Evolutionary conservation across 1,284 basidiomycete species (phyloP).

Genomic region (Hortiboletus rubellus): DNA sequence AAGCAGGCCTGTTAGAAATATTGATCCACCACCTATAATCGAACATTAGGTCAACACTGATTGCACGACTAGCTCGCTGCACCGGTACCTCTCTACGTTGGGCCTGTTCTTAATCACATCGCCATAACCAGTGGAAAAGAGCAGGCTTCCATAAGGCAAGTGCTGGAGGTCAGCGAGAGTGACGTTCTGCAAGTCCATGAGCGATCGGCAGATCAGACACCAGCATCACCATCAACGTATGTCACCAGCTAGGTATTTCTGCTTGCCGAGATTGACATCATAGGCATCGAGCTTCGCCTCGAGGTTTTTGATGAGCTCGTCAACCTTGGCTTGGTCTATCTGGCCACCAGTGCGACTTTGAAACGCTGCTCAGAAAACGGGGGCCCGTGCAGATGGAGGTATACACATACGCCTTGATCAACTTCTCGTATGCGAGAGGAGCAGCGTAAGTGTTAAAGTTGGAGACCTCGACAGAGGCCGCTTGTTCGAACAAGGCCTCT

Average conservation of each 20-base stretch:
- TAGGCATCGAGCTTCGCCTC: slow-evolving; percentile 43
- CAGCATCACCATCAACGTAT: slow-evolving; percentile 27
- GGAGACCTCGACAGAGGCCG: slow-evolving; percentile 25
- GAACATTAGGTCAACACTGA: slow-evolving; percentile 5
- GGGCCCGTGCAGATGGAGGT: slow-evolving; percentile 2
- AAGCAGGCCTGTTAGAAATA: slow-evolving; percentile 24
- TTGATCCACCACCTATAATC: slow-evolving; percentile 34
- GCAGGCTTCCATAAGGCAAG: slow-evolving; percentile 42
- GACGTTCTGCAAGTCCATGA: slow-evolving; percentile 33
- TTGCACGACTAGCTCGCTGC: not conserved
- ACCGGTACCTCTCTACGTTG: slow-evolving; percentile 28
- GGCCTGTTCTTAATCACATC: slow-evolving; percentile 21
- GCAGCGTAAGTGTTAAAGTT: slow-evolving; percentile 23
- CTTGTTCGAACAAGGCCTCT: slow-evolving; percentile 36
- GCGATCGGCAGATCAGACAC: not conserved
- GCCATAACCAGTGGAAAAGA: not conserved
- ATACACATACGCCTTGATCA: slow-evolving; percentile 34
- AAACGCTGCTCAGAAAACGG: not conserved
- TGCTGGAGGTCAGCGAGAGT: slow-evolving; percentile 57
- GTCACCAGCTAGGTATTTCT: slow-evolving; percentile 51
- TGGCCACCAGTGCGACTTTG: slow-evolving; percentile 1
- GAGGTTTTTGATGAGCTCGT: slow-evolving; percentile 28
- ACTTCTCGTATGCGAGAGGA: too few relatives aligned
- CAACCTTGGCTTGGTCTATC: slow-evolving; percentile 31
- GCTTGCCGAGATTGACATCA: slow-evolving; percentile 46